A percentile compares a stretch with the other conserved stretches of the same genome.
Conservation (phyloP, 805 yeast genomes). For the Clavispora santaluciae region DNA sequence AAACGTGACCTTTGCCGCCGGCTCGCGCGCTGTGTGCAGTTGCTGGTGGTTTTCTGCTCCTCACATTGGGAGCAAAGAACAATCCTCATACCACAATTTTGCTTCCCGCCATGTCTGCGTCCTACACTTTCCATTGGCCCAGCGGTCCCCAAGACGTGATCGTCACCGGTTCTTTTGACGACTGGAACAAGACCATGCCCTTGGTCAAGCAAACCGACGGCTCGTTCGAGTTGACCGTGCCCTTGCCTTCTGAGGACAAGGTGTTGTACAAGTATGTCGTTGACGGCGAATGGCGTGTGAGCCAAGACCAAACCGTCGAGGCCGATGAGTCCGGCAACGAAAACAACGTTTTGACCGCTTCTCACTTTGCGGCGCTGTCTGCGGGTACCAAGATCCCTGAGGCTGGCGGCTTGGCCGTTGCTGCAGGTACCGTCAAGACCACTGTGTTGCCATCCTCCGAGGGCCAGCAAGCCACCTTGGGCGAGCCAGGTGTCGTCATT, state of each 20-base stretch:
- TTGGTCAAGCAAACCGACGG: constrained; percentile 58
- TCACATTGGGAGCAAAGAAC: background rate
- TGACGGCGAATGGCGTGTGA: constrained; percentile 61
- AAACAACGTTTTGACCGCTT: constrained; percentile 44
- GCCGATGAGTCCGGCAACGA: constrained; percentile 47
- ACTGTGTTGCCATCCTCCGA: constrained; percentile 47
- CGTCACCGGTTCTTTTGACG: constrained; percentile 51
- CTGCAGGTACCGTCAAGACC: constrained; percentile 16
- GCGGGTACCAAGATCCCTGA: constrained; percentile 13
- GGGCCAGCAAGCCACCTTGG: constrained; percentile 41
- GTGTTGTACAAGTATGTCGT: constrained; percentile 60
- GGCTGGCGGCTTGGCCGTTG: constrained; percentile 13
- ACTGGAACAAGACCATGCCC: constrained; percentile 57
- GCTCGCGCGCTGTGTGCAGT: background rate
- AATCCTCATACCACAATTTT: background rate
- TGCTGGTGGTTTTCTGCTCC: background rate
- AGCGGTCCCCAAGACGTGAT: constrained; percentile 48
- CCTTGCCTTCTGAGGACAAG: constrained; percentile 42
- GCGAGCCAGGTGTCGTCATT: constrained; percentile 72
- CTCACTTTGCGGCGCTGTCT: constrained; percentile 24
- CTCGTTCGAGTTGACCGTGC: constrained; percentile 55
- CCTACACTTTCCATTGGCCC: constrained; percentile 41
- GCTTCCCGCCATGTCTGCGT: constrained; percentile 23
- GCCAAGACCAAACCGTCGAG: constrained; percentile 35
- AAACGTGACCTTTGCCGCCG: background rate